Percentiles rank a stretch among this genome's conserved stretches.
Evolutionary conservation across 75 land plant genomes (phyloP).

Genomic region (Sequoia sempervirens): DNA sequence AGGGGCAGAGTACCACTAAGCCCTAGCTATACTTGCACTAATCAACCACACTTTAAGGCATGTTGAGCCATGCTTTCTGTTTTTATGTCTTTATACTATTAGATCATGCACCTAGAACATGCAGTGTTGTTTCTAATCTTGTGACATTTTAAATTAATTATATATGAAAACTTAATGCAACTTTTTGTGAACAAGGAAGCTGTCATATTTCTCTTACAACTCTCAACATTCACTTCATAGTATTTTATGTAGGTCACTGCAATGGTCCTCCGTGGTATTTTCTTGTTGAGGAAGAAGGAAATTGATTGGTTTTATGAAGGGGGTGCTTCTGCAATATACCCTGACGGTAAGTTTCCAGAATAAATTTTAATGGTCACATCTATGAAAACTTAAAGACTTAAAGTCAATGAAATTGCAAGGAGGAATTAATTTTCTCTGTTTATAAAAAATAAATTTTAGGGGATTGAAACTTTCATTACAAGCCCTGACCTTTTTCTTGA

Average conservation of each 20-base stretch:
- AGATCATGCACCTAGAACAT: no score
- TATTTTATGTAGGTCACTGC: conserved; percentile 23
- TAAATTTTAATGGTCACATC: not conserved
- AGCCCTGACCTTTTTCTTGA: no score
- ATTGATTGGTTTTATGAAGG: conserved; percentile 46
- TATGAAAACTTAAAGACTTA: conserved; percentile 7
- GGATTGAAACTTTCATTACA: not conserved
- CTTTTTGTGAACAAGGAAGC: not conserved
- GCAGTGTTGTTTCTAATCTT: not conserved
- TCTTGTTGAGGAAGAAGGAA: conserved; percentile 34
- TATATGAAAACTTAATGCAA: no score
- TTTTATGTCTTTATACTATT: no score
- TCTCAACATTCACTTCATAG: not conserved
- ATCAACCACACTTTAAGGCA: no score
- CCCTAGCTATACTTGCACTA: no score
- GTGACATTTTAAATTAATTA: no score
- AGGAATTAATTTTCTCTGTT: conserved; percentile 9
- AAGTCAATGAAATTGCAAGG: not conserved
- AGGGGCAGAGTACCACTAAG: no score
- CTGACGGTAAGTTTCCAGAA: conserved; percentile 24
- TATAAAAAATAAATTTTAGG: not conserved
- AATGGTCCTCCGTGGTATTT: conserved; percentile 34
- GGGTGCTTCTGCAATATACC: conserved; percentile 39
- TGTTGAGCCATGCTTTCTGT: no score
- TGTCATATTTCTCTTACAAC: not conserved